These are phyloP conservation scores for Zygoascus flipseniorum DNA, from an alignment of 805 yeast species.

Conservation along the genomic window DNA sequence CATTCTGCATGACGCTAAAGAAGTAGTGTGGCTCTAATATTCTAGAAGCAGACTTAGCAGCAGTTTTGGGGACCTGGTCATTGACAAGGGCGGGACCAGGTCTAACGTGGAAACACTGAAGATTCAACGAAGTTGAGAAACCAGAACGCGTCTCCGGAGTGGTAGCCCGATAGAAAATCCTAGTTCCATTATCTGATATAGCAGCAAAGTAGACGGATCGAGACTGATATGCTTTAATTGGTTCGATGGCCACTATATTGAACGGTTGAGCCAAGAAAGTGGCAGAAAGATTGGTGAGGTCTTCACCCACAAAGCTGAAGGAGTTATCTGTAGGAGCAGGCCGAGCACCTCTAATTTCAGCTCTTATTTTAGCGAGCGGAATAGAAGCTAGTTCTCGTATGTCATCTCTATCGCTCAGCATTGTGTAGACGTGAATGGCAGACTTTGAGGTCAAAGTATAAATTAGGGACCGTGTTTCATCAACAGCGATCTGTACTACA, in stretches of 20 bases:
- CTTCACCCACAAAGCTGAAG: slow-evolving; percentile 26
- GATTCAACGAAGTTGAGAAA: neutral
- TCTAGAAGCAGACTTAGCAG: neutral
- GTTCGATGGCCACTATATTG: slow-evolving; percentile 7
- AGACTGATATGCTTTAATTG: slow-evolving; percentile 4
- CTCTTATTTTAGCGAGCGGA: neutral
- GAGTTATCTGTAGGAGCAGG: slow-evolving; percentile 28
- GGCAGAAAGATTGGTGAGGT: slow-evolving; percentile 20
- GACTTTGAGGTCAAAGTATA: slow-evolving; percentile 81
- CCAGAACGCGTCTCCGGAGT: neutral
- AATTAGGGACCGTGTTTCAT: slow-evolving; percentile 65
- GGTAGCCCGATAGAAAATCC: slow-evolving; percentile 5
- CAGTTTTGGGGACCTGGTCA: neutral
- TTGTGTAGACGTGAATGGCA: slow-evolving; percentile 67
- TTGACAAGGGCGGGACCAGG: neutral
- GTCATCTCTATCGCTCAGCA: slow-evolving; percentile 25
- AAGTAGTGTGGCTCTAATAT: neutral
- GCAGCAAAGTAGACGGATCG: slow-evolving; percentile 4
- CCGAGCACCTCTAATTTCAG: slow-evolving; percentile 15
- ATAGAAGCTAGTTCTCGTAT: neutral
- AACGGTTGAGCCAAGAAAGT: slow-evolving; percentile 13
- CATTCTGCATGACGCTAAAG: neutral
- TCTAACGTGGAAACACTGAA: neutral
- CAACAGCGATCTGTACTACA: slow-evolving; percentile 59
- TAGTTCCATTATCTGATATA: slow-evolving; percentile 9